Base-by-base conservation (phyloP, 192 early-diverging fungal genomes). In the Rhizophlyctis rosea region DNA sequence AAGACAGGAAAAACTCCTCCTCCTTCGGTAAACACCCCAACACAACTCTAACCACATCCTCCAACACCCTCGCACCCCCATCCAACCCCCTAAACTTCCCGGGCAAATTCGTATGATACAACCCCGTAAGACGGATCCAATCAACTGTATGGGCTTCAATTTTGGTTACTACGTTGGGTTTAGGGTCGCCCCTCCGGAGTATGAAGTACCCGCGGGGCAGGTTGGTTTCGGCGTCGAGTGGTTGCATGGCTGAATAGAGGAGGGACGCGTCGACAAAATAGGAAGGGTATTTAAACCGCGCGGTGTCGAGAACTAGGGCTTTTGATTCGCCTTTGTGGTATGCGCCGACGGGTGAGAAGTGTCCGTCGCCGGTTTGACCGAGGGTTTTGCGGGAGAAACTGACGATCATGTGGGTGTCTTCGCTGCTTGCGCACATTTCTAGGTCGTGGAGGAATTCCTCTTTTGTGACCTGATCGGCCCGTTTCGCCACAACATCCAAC, bases 281-380 rank as follows among this genome's bases (percentile, higher is more conserved):
- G 9, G 85, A 85, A 11, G 95, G 95, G 61, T 96, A 95, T 77
- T 95, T 93, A 78, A 90, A 95, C 25, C 78, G 76, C 0, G 93
- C 95, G 9, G 87, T 90, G 65, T 98, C 95, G 23, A 95, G 71
- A 4, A 98, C 89, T 36, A 98, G 74, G 3, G 86, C 90, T 65
- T 80, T 81, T 54, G 90, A 82, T 3, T 76, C 70, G n/a, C 72
- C 85, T 11, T 83, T 76, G 50, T 92, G 84, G 63, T 88, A 95
- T 3, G 85, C 91, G 9, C 87, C 91, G 61, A 98, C 87, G 18
- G 95, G 95, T n/a, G 76, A 87, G 55, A 94, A 97, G 60, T 97
- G 94, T 1, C 94, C 95, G 66, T 96, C 93, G 30, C 95, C 95
- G 1, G 93, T 98, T 71, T 95, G 93, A 11, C 80, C 78, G 28